Conservation (phyloP, 176 grass and related monocot genomes). For the Carex scoparia region DNA sequence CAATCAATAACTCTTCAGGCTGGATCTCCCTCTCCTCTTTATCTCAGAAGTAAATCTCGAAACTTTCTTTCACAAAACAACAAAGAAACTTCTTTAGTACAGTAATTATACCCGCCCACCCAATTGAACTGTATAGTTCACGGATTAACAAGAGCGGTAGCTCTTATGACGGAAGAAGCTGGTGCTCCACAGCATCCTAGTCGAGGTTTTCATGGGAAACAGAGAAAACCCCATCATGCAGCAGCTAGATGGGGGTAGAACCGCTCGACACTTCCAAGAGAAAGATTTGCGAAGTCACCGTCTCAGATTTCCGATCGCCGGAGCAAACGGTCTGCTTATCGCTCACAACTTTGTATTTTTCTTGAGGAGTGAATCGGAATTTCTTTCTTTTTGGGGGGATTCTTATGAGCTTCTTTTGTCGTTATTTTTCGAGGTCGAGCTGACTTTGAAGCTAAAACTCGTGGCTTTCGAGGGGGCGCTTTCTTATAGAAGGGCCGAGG, state of each 20-base stretch:
- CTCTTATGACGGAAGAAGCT: conserved; percentile 96
- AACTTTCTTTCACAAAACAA: conserved; percentile 22
- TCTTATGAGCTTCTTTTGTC: background rate
- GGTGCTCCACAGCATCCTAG: conserved; percentile 79
- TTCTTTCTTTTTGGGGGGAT: background rate
- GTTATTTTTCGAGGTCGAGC: background rate
- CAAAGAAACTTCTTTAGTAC: conserved; percentile 16
- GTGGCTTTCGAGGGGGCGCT: background rate
- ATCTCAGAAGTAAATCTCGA: conserved; percentile 29
- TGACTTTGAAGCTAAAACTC: background rate
- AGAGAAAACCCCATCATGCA: conserved; percentile 84
- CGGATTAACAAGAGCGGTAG: conserved; percentile 32
- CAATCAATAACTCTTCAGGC: background rate
- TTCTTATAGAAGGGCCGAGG: conserved; percentile 15
- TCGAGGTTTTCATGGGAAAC: conserved; percentile 77
- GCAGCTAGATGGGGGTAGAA: conserved; percentile 6
- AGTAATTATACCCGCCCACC: conserved; percentile 28
- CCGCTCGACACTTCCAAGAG: background rate
- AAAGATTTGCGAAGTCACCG: background rate
- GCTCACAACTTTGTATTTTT: conserved; percentile 21
- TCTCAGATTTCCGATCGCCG: conserved; percentile 33
- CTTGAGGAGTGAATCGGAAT: background rate
- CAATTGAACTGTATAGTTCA: conserved; percentile 16
- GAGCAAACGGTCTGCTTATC: background rate
- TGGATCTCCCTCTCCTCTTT: background rate